Evolutionary conservation across 768 basidiomycete genomes (phyloP).

Genomic region (Arthromyces matolae): DNA sequence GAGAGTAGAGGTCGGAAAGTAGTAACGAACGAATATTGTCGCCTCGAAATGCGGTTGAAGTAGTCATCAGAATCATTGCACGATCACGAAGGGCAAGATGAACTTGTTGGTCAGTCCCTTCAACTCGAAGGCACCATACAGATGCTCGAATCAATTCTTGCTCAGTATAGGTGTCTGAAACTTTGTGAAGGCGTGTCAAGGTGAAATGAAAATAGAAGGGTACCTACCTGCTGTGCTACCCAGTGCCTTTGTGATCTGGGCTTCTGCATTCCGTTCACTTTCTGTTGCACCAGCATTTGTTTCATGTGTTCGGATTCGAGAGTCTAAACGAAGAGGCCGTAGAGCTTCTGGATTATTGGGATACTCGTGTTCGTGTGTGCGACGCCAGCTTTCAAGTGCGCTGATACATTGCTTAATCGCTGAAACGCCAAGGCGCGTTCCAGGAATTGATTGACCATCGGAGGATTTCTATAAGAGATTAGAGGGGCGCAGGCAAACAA

Average conservation of each 20-base stretch:
- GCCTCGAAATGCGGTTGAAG: constrained; percentile 26
- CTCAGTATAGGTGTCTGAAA: constrained; percentile 23
- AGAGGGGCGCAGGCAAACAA: too few species aligned
- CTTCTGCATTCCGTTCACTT: background rate
- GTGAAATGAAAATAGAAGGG: background rate
- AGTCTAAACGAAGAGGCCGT: background rate
- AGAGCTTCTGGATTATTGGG: background rate
- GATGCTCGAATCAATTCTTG: constrained; percentile 22
- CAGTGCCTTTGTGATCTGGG: constrained; percentile 1
- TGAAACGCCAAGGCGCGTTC: constrained; percentile 24
- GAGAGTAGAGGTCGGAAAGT: constrained; percentile 22
- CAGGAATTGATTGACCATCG: constrained; percentile 15
- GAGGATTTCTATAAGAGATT: constrained; percentile 9
- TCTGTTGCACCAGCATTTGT: too few species aligned
- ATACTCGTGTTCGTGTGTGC: constrained; percentile 14
- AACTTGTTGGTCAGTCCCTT: constrained; percentile 5
- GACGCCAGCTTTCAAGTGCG: constrained; percentile 23
- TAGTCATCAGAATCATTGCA: constrained; percentile 26
- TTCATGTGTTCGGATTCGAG: background rate
- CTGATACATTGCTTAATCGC: constrained; percentile 25
- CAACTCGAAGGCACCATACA: constrained; percentile 17
- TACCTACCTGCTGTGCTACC: constrained; percentile 12
- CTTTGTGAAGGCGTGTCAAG: background rate
- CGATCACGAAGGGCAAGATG: constrained; percentile 23
- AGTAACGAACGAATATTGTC: constrained; percentile 22